Percentiles rank a stretch among this genome's conserved stretches.
Conservation (phyloP, 2,329 filamentous ascomycete species). For the Talaromyces piceae region DNA sequence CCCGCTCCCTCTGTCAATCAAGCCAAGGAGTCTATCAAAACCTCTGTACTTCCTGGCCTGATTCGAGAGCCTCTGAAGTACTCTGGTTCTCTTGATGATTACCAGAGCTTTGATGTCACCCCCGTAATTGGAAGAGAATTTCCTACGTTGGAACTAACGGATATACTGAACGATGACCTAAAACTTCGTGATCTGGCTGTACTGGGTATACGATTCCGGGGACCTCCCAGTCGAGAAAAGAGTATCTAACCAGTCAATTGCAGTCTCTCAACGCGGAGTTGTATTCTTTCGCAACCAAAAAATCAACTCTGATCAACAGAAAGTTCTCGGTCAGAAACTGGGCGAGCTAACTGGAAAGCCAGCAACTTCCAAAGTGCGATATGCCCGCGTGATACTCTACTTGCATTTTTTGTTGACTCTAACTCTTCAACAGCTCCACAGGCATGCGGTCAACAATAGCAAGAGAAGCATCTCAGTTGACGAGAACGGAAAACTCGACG, state of each 20-base stretch:
- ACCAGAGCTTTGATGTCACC: slow-evolving; percentile 43
- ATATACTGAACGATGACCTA: slow-evolving; percentile 31
- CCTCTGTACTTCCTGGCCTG: neutral
- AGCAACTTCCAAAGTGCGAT: slow-evolving; percentile 37
- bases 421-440: slow-evolving; percentile 39
- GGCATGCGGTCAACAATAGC: neutral
- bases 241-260: no score
- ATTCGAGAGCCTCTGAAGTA: slow-evolving; percentile 27
- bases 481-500: slow-evolving; percentile 40
- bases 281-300: slow-evolving; percentile 12
- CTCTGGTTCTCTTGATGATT: slow-evolving; percentile 37
- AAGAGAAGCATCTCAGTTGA: slow-evolving; percentile 24
- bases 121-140: slow-evolving; percentile 46
- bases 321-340: slow-evolving; percentile 37
- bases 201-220: no score
- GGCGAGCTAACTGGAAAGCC: slow-evolving; percentile 43
- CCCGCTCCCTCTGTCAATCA: neutral
- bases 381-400: neutral
- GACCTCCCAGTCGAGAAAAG: no score
- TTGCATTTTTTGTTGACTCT: slow-evolving; percentile 18
- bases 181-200: slow-evolving; percentile 20
- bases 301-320: slow-evolving; percentile 18
- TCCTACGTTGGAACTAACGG: slow-evolving; percentile 24
- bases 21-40: neutral
- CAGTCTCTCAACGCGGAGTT: slow-evolving; percentile 36